Evolutionary conservation across 2,329 filamentous ascomycete species (phyloP), one percentile per base, ranked within the genome.

Genomic region (Chalaropsis ovoidea): DNA sequence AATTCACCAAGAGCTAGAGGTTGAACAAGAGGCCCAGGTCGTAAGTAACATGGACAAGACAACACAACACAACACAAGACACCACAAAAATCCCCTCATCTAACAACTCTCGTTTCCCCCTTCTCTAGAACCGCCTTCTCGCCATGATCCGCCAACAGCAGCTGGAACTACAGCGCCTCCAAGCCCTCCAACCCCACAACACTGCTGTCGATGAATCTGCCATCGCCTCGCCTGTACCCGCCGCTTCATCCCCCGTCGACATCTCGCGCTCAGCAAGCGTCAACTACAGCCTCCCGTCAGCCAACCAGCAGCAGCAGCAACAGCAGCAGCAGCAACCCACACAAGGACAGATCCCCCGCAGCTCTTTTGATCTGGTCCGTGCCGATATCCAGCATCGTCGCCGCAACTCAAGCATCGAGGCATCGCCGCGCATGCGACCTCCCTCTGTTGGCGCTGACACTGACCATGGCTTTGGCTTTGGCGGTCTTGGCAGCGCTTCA

Each of bases 131-230:
- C 72, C 85, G 89, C 11, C 81, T 93, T 1, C 79, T 93, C 56
- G 82, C 83, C 67, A 87, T 90, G 83, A 92, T 93, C 71, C 82
- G 87, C 65, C 80, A 85, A 64, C 87, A 92, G 72, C 89, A 91
- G 72, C 77, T 86, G 52, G 86, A 90, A 70, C 81, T 89, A 39
- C 80, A 83, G 68, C 79, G 83, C 61, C 79, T 87, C 22, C 82
- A 83, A 71, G 75, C 78, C 67, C 73, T 71, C 68, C 77, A 80
- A 45, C 71, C 74, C 1, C 70, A 77, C 6, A 76, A 78, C 45
- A 31, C 11, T 56, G 76, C 80, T 7, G 75, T 76, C 52, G 81
- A 85, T 66, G 81, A 84, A 67, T 77, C 77, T 3, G 79, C 78
- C 11, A 74, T 77, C 54, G 77, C 78, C 2, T 78, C 81, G 72